These are phyloP conservation scores for Cyberlindnera galapagoensis DNA, from an alignment of 805 yeast species.

Conservation along the genomic window DNA sequence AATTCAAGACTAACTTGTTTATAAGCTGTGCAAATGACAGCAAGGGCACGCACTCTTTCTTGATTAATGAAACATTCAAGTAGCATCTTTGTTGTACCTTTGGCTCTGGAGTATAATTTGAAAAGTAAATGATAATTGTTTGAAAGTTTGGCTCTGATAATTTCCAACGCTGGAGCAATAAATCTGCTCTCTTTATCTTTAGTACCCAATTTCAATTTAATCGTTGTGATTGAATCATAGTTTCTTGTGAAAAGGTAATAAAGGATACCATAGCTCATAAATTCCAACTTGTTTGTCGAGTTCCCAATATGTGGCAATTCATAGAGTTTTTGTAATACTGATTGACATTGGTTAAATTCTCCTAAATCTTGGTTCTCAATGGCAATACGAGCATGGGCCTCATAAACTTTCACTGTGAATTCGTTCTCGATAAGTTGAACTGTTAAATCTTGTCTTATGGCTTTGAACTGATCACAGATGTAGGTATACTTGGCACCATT, in stretches of 20 bases:
- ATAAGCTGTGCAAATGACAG: conserved; percentile 51
- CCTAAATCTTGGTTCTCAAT: conserved; percentile 80
- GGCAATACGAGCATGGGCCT: conserved; percentile 82
- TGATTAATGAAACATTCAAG: conserved; percentile 49
- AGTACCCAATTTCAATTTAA: conserved; percentile 38
- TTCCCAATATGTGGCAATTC: conserved; percentile 30
- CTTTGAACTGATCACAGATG: conserved; percentile 83
- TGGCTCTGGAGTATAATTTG: conserved; percentile 32
- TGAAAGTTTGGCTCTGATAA: conserved; percentile 27
- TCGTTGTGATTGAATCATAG: conserved; percentile 25
- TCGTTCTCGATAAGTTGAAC: conserved; percentile 81
- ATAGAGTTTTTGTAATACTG: conserved; percentile 65
- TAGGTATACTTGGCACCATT: conserved; percentile 59
- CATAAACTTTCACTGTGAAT: conserved; percentile 76
- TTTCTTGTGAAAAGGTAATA: conserved; percentile 74
- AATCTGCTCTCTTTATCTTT: conserved; percentile 16
- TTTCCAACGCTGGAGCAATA: conserved; percentile 23
- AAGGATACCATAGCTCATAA: conserved; percentile 63
- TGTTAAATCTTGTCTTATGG: conserved; percentile 87
- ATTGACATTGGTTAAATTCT: conserved; percentile 92
- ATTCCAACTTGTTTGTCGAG: conserved; percentile 48
- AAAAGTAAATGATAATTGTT: conserved; percentile 53
- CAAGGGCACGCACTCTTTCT: conserved; percentile 51
- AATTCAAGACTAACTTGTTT: conserved; percentile 37
- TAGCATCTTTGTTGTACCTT: conserved; percentile 37